phyloP scores from a whole-genome alignment of 305 asterid genomes.

The Fraxinus velutina region DNA sequence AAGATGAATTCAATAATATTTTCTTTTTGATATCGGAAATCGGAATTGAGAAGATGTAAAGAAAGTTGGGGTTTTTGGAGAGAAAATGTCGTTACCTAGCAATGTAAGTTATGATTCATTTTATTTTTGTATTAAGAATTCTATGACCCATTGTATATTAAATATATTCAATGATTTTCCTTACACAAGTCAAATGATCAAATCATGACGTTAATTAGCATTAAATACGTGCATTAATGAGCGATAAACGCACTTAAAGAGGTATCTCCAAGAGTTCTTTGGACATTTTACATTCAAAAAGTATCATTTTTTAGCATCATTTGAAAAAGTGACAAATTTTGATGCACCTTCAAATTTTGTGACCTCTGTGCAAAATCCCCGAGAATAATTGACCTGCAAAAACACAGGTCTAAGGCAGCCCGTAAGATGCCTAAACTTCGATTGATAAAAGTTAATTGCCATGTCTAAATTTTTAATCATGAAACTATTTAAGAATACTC shows the following conservation, averaged over 20 bases:
- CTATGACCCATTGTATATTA: neutral
- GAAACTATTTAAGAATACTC: neutral
- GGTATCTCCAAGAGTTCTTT: neutral
- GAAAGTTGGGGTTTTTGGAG: neutral
- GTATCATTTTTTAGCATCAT: too few relatives aligned
- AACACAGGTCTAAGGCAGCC: neutral
- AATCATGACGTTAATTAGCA: too few relatives aligned
- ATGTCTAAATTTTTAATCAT: neutral
- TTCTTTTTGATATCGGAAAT: too few relatives aligned
- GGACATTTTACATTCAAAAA: neutral
- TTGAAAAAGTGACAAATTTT: too few relatives aligned
- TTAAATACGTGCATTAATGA: too few relatives aligned
- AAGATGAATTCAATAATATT: too few relatives aligned
- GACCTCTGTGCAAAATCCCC: too few relatives aligned
- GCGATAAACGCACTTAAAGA: neutral
- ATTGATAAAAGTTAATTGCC: neutral
- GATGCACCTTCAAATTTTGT: too few relatives aligned
- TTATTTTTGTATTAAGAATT: too few relatives aligned
- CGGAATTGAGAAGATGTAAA: neutral
- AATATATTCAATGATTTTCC: neutral
- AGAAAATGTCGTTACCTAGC: neutral
- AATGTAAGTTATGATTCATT: neutral
- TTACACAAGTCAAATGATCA: too few relatives aligned
- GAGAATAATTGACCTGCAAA: neutral
- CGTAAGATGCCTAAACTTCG: neutral